A percentile compares a stretch with the other conserved stretches of the same genome.
These are phyloP conservation scores for Cordyceps pruinosa DNA, from an alignment of 2,329 filamentous ascomycete genomes.

Conservation along the genomic window DNA sequence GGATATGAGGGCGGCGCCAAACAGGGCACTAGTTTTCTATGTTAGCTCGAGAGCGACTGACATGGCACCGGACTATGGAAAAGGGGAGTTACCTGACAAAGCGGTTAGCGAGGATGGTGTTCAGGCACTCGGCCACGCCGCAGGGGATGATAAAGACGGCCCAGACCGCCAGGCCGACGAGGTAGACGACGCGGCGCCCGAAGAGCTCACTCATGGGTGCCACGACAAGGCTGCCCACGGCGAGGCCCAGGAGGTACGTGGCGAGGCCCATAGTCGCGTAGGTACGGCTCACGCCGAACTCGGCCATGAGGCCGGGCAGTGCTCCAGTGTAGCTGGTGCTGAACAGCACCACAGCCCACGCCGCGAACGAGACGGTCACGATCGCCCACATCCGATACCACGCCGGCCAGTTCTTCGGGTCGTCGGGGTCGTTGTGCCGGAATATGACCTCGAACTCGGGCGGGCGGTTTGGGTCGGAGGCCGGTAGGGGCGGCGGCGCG, in stretches of 20 bases:
- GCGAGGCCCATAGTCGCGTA: constrained; percentile 64
- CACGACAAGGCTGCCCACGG: constrained; percentile 58
- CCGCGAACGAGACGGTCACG: constrained; percentile 31
- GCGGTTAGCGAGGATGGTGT: constrained; percentile 55
- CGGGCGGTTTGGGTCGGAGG: background rate
- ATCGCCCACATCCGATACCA: constrained; percentile 30
- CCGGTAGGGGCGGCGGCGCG: background rate
- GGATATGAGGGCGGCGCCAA: constrained; percentile 66
- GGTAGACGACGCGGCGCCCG: constrained; percentile 56
- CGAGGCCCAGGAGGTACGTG: constrained; percentile 64
- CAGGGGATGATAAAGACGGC: constrained; percentile 60
- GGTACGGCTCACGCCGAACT: constrained; percentile 51
- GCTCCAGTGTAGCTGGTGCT: constrained; percentile 68
- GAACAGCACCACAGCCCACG: constrained; percentile 50
- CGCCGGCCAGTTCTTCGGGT: constrained; percentile 62
- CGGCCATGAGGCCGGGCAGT: constrained; percentile 55
- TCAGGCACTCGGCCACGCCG: constrained; percentile 57
- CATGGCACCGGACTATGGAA: too few relatives aligned
- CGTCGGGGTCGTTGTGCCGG: constrained; percentile 51
- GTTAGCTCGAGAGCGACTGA: background rate
- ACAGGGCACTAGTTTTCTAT: constrained; percentile 43
- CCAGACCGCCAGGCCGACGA: constrained; percentile 54
- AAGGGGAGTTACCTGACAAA: constrained; percentile 50
- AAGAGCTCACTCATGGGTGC: constrained; percentile 63
- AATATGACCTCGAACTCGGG: constrained; percentile 62